Conservation (phyloP, 345 rosid species). For the Draba incana region DNA sequence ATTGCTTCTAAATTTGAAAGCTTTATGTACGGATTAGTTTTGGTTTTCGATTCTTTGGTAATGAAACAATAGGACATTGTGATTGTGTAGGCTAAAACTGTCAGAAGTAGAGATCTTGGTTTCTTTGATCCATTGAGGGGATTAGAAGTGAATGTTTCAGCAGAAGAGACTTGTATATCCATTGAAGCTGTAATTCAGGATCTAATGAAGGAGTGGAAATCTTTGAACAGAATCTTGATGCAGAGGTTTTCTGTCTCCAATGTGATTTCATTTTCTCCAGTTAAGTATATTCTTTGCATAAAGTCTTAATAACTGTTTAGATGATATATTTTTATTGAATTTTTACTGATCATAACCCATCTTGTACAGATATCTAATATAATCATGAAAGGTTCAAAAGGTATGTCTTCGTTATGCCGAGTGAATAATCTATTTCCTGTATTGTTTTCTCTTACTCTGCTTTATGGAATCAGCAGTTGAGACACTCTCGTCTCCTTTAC, state of each 20-base stretch:
- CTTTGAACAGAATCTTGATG: conserved; percentile 76
- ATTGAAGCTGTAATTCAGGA: conserved; percentile 40
- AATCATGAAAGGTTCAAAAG: conserved; percentile 63
- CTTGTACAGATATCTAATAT: conserved; percentile 63
- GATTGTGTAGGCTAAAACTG: conserved; percentile 41
- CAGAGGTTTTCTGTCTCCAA: conserved; percentile 86
- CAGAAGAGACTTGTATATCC: conserved; percentile 37
- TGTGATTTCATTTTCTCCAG: conserved; percentile 70
- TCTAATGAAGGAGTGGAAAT: conserved; percentile 67
- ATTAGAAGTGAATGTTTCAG: conserved; percentile 38
- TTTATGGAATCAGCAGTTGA: conserved; percentile 48
- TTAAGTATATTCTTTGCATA: conserved; percentile 40
- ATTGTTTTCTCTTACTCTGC: conserved; percentile 9
- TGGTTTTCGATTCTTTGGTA: background rate
- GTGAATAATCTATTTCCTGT: background rate
- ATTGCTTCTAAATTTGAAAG: conserved; percentile 16
- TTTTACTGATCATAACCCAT: background rate
- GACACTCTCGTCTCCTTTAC: conserved; percentile 50
- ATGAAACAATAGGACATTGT: too few species aligned
- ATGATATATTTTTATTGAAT: too few species aligned
- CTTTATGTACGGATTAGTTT: background rate
- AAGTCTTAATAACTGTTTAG: background rate
- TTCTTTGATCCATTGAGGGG: conserved; percentile 81
- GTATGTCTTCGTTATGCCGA: conserved; percentile 42
- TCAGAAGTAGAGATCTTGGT: conserved; percentile 38